Conservation (phyloP, 163 green algal genomes). For the Chloromonas sp. region DNA sequence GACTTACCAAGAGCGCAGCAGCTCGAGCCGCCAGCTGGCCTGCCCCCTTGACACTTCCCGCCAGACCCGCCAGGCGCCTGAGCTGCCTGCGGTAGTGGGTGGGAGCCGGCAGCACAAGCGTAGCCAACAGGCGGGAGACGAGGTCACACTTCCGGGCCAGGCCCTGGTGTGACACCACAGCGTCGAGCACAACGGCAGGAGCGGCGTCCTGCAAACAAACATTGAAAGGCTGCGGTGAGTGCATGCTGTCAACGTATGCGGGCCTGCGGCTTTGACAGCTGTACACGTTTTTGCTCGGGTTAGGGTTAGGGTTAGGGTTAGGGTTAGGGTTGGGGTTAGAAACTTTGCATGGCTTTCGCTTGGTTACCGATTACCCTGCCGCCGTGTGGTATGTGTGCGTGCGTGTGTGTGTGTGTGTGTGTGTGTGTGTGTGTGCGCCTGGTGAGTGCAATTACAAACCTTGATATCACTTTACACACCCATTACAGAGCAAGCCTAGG, state of each 20-base stretch:
- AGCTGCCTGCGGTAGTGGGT: constrained; percentile 71
- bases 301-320: too few species aligned
- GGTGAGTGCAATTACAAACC: too few species aligned
- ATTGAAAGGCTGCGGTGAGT: not conserved
- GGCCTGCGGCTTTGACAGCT: too few species aligned
- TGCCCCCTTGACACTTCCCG: constrained; percentile 18
- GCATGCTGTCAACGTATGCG: not conserved
- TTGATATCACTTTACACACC: too few species aligned
- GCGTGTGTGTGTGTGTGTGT: not conserved
- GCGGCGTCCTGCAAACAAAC: not conserved
- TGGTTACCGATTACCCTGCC: too few species aligned
- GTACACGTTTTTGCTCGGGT: too few species aligned
- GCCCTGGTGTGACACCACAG: constrained; percentile 75
- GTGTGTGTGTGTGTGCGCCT: too few species aligned
- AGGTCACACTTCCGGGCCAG: constrained; percentile 62
- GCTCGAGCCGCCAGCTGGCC: constrained; percentile 36
- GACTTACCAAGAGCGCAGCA: constrained; percentile 49
- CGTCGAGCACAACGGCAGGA: constrained; percentile 30
- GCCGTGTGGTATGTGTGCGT: not conserved
- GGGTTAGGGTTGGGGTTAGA: not conserved
- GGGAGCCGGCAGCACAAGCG: constrained; percentile 68
- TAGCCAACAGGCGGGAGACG: constrained; percentile 59
- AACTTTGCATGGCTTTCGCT: too few species aligned
- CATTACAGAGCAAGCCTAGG: too few species aligned
- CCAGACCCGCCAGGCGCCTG: constrained; percentile 67